Conservation (phyloP, 441 rosid species). For the Francoa sonchifolia region DNA sequence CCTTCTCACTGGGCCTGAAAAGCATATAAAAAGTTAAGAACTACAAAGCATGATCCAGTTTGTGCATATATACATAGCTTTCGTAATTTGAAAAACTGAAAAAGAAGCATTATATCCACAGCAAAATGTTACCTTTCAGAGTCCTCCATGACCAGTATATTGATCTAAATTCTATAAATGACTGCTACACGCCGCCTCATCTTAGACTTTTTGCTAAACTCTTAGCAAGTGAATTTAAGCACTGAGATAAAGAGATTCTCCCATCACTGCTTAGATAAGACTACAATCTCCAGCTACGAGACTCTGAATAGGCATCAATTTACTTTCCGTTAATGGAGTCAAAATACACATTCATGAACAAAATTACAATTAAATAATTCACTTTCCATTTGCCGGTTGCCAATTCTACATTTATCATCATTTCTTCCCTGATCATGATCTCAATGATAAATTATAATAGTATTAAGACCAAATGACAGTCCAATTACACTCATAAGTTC, state of each 20-base stretch:
- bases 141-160: slow-evolving; percentile 20
- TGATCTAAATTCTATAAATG: not conserved
- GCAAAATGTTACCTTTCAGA: slow-evolving; percentile 23
- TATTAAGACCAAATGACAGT: no score
- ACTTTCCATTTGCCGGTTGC: no score
- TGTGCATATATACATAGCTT: not conserved
- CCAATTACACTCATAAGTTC: no score
- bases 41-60: not conserved
- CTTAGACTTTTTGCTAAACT: not conserved
- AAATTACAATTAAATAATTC: no score
- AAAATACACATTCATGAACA: no score
- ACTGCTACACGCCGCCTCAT: no score
- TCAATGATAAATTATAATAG: no score
- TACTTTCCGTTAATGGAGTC: no score
- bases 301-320: not conserved
- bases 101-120: not conserved
- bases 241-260: not conserved
- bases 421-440: no score
- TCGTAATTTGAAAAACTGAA: not conserved
- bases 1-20: slow-evolving; percentile 37
- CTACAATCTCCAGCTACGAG: not conserved
- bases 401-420: no score
- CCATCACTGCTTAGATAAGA: not conserved
- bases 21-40: slow-evolving; percentile 1
- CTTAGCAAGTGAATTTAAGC: not conserved